phyloP scores from a whole-genome alignment of 1,284 basidiomycete species.

The Puccinia triticina region DNA sequence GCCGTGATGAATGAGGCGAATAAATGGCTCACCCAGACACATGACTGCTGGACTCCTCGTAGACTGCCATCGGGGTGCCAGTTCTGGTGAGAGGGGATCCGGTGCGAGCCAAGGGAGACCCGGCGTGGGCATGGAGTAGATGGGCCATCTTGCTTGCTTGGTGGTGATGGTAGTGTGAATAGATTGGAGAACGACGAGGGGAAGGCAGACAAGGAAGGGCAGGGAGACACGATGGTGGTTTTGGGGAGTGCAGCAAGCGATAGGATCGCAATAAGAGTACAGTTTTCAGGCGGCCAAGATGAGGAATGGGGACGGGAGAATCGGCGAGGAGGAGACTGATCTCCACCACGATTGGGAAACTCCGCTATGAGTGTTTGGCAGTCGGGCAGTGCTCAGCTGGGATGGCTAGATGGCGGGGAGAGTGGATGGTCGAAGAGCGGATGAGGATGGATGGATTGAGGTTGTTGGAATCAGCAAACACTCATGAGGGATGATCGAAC shows the following conservation, averaged over 20 bases:
- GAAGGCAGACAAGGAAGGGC: neutral
- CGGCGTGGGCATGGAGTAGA: constrained; percentile 40
- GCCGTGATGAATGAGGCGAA: neutral
- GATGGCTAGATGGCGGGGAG: too few species aligned
- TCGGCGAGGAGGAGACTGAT: too few species aligned
- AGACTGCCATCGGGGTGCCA: constrained; percentile 45
- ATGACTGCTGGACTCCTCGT: constrained; percentile 48
- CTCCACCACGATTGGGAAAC: too few species aligned
- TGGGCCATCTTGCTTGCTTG: constrained; percentile 38
- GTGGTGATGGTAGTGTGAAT: neutral
- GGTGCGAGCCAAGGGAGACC: constrained; percentile 41
- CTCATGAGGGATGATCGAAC: too few species aligned
- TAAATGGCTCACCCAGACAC: constrained; percentile 32
- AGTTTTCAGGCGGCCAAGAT: neutral
- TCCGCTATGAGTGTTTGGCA: too few species aligned
- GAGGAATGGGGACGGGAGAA: neutral
- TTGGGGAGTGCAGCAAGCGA: neutral
- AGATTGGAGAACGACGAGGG: neutral
- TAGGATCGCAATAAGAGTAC: neutral
- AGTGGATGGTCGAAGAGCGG: too few species aligned
- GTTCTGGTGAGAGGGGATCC: constrained; percentile 47
- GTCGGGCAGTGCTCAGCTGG: too few species aligned
- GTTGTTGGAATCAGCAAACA: too few species aligned
- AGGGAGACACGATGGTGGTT: neutral
- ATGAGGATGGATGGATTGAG: too few species aligned